Evolutionary conservation across 306 rosid genomes (phyloP), one percentile per base, ranked within the genome.

Genomic region (Castanea crenata): DNA sequence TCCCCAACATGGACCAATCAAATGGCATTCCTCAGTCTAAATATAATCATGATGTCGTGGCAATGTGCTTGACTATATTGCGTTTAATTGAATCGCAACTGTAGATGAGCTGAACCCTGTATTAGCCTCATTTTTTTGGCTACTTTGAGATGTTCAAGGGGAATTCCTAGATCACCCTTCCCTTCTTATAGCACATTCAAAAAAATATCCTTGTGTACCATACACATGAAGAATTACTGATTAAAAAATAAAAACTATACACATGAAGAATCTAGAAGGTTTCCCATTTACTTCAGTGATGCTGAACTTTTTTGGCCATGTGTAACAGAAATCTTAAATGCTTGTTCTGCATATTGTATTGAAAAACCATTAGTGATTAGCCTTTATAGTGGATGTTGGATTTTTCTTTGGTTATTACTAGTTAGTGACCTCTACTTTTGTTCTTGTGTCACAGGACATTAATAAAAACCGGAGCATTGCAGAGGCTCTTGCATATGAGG

Each of bases 401-500:
- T 80, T 80, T 74, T 73, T 65, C 41, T 77, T 32, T 79, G 69
- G 63, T 32, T 83, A 21, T 82, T 79, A 67, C 21, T 18, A 7
- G 71, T 67, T 31, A 6, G 27, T 67, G 1, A 67, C 46, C 35
- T 67, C 52, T 16, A 10, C 38, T 35, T 32, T 67, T 67, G 7
- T 35, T 19, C 12, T 8, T 59, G 6, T 35, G 29, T 67, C 76
- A 78, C 90, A 96, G 99, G 99, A 96, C 87, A 96, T 96, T 71
- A 84, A 27, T 71, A 81, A 75, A 78, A 93, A 93, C 82, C 90
- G 92, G 76, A 93, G 97, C 81, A 96, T 96, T 75, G 92, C 89
- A 80, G 97, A 93, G 81, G 99, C 99, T 80, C 91, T 96, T 78
- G 32, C 83, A 27, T 96, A 97, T 6, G 99, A 96, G 83, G 98